Evolutionary conservation across 257 asterid species (phyloP), one percentile per base, ranked within the genome.

Genomic region (Nicotiana benthamiana): DNA sequence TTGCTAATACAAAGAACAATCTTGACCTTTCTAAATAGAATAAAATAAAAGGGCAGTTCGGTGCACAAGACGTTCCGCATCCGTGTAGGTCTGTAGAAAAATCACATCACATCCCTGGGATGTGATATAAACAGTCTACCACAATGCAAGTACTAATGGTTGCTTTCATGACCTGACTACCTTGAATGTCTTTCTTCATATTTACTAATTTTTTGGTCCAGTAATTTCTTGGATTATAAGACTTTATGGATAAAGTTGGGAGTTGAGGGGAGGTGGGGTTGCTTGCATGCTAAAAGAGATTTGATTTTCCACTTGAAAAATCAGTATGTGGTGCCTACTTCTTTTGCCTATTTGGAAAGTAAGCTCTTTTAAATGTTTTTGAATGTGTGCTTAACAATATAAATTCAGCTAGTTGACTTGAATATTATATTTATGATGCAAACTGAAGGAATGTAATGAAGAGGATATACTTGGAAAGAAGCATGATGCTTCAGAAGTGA

Each of bases 91-190:
- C 7, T 0, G 8, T 0, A 4, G 8, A 34, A 34, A 0, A 4
- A 34, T 8, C 1, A 1, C 1, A 34, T 1, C 1, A 1, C 40
- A 5, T n/a, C n/a, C n/a, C n/a, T 5, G 40, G 0, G 1, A 34
- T 34, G 8, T 5, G 7, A 34, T 34, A 1, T 34, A 34, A 1
- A 5, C 0, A 34, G 1, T 1, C 8, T 5, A 34, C 1, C 7
- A 1, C 1, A 34, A 5, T 34, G 40, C 40, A 5, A 34, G 32
- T 5, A 34, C 4, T 34, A 34, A 1, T 34, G 8, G 0, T 4
- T 34, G 40, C 7, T 32, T 32, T 32, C 40, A 32, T 7, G 7
- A 4, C 40, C 40, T 32, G 9, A 34, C 43, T 28, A 28, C 2
- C n/a, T n/a, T 28, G 30, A 28, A 1, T 34, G 10, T 36, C n/a